Base-by-base conservation (phyloP, 805 yeast species). In the Ogataea ganodermae region DNA sequence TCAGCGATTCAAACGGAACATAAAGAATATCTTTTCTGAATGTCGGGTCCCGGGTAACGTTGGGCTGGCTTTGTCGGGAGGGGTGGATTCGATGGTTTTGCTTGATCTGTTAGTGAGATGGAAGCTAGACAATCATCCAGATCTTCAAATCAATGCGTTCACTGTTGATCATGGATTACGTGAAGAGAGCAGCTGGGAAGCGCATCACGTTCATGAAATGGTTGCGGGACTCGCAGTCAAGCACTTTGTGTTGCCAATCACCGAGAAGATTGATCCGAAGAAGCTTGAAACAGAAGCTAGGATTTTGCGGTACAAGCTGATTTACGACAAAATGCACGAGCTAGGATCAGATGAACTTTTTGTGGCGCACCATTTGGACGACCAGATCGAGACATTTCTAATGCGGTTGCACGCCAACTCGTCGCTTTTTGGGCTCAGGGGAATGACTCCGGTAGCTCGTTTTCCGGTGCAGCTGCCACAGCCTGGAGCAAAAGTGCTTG, bases 1-100 rank as follows among this genome's bases (percentile, higher is more conserved):
- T 8, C 33, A 30, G 21, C 18, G 36, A 6, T 40, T 38, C 24
- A 2, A 22, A 12, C 26, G 35, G 16, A 33, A 45, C 33, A 12
- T 33, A 5, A 12, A 16, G 21, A 16, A 5, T 6, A 13, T 24
- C 3, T 26, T 24, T n/a, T 13, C 20, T 20, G 16, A 14, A 4
- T 5, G 20, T 10, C 16, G 22, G 12, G 14, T 38, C 2, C 42
- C 42, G 12, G 3, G 5, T 13, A 18, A 10, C 5, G 26, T 21
- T 4, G 44, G 44, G 3, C 63, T 87, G 14, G 89, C 90, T 0
- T 74, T 87, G 1, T 82, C 89, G 13, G 96, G 96, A 1, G 95
- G 95, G 1, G 89, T 84, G 0, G 95, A 87, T 60, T 86, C 94
- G 1, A 81, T 86, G 81, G 82, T 86, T 12, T 62, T 87, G 36